Evolutionary conservation across 164 flowering plant genomes (phyloP).

Genomic region (Buxus sempervirens): DNA sequence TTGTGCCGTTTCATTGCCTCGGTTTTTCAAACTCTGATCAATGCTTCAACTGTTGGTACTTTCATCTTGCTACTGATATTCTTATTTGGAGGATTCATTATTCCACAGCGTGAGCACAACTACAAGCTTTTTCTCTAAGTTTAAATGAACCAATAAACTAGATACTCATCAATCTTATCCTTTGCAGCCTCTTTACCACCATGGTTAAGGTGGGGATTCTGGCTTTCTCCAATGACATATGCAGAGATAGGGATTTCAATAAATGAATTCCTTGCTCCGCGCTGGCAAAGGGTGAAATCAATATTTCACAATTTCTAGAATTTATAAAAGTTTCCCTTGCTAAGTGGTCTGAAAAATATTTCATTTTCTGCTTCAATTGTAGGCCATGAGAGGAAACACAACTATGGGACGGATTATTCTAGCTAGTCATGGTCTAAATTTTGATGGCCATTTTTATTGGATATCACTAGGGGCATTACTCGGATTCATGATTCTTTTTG

Average conservation of each 20-base stretch:
- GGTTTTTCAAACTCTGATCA: slow-evolving; percentile 25
- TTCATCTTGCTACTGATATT: slow-evolving; percentile 20
- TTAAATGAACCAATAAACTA: neutral
- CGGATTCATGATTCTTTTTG: slow-evolving; percentile 36
- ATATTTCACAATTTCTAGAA: neutral
- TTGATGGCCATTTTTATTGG: slow-evolving; percentile 44
- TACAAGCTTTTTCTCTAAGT: neutral
- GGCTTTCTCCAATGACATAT: slow-evolving; percentile 50
- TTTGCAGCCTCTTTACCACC: slow-evolving; percentile 41
- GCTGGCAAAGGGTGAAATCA: slow-evolving; percentile 44
- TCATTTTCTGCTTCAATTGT: neutral
- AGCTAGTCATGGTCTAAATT: slow-evolving; percentile 29
- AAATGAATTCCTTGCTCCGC: slow-evolving; percentile 54
- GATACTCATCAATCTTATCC: neutral
- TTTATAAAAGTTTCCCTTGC: neutral
- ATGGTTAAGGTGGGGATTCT: slow-evolving; percentile 54
- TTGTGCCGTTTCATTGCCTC: slow-evolving; percentile 56
- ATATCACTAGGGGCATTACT: slow-evolving; percentile 46
- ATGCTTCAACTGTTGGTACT: slow-evolving; percentile 23
- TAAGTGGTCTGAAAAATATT: neutral
- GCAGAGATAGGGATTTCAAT: slow-evolving; percentile 36
- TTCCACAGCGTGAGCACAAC: slow-evolving; percentile 38
- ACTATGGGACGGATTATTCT: slow-evolving; percentile 28
- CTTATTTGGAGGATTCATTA: slow-evolving; percentile 50
- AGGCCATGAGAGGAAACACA: slow-evolving; percentile 25